Conservation (phyloP, 495 filamentous ascomycete species). For the Annulohypoxylon stygium region DNA sequence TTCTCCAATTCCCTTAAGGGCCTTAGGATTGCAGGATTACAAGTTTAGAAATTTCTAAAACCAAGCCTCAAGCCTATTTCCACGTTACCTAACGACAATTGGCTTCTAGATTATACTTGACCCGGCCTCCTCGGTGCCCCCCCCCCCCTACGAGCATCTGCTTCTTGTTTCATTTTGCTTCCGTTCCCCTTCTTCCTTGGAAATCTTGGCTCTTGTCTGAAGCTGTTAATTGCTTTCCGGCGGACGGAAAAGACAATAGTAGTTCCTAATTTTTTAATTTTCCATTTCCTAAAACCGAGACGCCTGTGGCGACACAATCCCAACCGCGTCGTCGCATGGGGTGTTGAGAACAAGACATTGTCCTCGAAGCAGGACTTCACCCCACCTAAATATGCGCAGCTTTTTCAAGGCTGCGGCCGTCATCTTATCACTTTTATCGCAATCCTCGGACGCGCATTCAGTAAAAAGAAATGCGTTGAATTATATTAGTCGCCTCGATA, state of each 20-base stretch:
- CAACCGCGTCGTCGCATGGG: conserved; percentile 46
- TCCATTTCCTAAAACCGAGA: conserved; percentile 24
- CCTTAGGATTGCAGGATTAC: conserved; percentile 6
- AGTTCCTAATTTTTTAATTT: conserved; percentile 20
- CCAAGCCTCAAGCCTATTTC: conserved; percentile 40
- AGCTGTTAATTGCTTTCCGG: conserved; percentile 11
- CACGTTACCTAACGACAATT: conserved; percentile 23
- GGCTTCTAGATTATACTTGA: conserved; percentile 23
- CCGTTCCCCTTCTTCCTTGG: conserved; percentile 35
- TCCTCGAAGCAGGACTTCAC: conserved; percentile 47
- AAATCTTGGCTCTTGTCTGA: conserved; percentile 21
- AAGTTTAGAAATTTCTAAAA: conserved; percentile 19
- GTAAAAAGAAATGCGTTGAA: conserved; percentile 79
- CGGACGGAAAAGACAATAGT: conserved; percentile 16
- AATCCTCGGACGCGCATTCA: conserved; percentile 71
- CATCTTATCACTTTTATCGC: conserved; percentile 44
- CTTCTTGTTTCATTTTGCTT: conserved; percentile 38
- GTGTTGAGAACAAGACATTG: conserved; percentile 44
- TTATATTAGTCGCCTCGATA: conserved; percentile 78
- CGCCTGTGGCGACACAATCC: conserved; percentile 20
- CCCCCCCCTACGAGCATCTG: conserved; percentile 22
- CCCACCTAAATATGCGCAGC: conserved; percentile 46
- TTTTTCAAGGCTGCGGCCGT: conserved; percentile 45
- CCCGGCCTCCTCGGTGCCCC: conserved; percentile 7
- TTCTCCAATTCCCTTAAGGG: conserved; percentile 18